These are phyloP conservation scores for Alternaria ventricosa DNA, from an alignment of 2,329 filamentous ascomycete species.

Conservation along the genomic window DNA sequence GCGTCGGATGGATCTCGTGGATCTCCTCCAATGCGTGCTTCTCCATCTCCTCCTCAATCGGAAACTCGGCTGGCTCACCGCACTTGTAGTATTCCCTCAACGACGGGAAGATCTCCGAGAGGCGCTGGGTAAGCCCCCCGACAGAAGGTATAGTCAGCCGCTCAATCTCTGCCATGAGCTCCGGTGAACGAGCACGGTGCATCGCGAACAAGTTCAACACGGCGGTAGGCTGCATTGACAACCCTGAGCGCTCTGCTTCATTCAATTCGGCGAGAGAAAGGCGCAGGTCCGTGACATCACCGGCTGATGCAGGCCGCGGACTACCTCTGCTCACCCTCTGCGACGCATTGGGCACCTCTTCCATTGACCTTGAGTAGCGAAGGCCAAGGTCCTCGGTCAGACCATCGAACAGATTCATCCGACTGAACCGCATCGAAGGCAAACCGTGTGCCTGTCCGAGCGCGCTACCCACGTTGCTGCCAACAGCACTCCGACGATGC, in stretches of 20 bases:
- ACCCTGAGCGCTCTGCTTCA: constrained; percentile 33
- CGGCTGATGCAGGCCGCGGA: constrained; percentile 43
- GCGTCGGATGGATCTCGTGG: constrained; percentile 35
- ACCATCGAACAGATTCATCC: constrained; percentile 54
- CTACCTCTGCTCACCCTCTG: constrained; percentile 41
- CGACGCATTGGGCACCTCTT: constrained; percentile 31
- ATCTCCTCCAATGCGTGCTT: constrained; percentile 44
- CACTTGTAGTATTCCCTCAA: constrained; percentile 48
- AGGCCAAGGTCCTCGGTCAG: constrained; percentile 53
- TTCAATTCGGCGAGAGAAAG: constrained; percentile 55
- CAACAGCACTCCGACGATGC: constrained; percentile 24
- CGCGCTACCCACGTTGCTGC: constrained; percentile 27
- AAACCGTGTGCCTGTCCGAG: constrained; percentile 46
- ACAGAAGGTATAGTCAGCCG: constrained; percentile 56
- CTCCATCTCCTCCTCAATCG: constrained; percentile 46
- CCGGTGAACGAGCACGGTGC: constrained; percentile 48
- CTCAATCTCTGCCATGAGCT: constrained; percentile 53
- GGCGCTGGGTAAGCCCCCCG: constrained; percentile 52
- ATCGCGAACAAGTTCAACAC: constrained; percentile 18
- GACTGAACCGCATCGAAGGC: constrained; percentile 58
- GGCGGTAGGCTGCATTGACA: constrained; percentile 14
- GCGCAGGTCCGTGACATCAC: constrained; percentile 53
- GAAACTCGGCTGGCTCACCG: constrained; percentile 45
- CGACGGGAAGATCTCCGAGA: constrained; percentile 55
- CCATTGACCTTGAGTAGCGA: constrained; percentile 49